Percentiles rank a stretch among this genome's conserved stretches.
Conservation (phyloP, 148 eudicot genomes). For the Rhododendron ferrugineum region DNA sequence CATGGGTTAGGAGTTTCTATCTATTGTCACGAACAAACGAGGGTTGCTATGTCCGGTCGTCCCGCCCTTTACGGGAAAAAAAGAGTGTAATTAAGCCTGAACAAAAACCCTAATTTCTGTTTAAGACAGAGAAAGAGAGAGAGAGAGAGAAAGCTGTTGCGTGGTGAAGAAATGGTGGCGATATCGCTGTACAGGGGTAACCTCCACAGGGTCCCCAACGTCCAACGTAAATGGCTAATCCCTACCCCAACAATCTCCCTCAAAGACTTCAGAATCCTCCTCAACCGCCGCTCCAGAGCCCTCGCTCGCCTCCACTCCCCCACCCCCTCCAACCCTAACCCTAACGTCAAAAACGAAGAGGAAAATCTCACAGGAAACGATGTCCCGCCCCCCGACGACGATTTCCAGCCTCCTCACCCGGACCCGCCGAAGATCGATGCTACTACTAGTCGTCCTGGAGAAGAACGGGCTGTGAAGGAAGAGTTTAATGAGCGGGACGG, state of each 20-base stretch:
- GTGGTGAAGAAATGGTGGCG: slow-evolving; percentile 57
- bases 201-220: slow-evolving; percentile 62
- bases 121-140: neutral
- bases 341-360: neutral
- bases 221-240: slow-evolving; percentile 59
- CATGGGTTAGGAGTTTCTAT: too few species aligned
- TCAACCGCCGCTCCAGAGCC: slow-evolving; percentile 64
- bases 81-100: too few species aligned
- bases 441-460: neutral
- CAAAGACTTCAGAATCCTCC: slow-evolving; percentile 55
- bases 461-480: neutral
- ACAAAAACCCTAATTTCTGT: neutral
- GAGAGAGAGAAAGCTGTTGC: neutral
- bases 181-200: slow-evolving; percentile 83
- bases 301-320: slow-evolving; percentile 48
- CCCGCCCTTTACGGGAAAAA: too few species aligned
- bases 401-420: neutral
- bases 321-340: slow-evolving; percentile 22
- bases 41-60: too few species aligned
- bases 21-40: too few species aligned
- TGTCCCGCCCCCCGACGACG: neutral
- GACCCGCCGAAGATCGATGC: neutral
- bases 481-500: slow-evolving; percentile 9
- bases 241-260: slow-evolving; percentile 51
- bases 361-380: neutral